Conservation (phyloP, 2,329 filamentous ascomycete genomes). For the Talaromyces albobiverticillius region DNA sequence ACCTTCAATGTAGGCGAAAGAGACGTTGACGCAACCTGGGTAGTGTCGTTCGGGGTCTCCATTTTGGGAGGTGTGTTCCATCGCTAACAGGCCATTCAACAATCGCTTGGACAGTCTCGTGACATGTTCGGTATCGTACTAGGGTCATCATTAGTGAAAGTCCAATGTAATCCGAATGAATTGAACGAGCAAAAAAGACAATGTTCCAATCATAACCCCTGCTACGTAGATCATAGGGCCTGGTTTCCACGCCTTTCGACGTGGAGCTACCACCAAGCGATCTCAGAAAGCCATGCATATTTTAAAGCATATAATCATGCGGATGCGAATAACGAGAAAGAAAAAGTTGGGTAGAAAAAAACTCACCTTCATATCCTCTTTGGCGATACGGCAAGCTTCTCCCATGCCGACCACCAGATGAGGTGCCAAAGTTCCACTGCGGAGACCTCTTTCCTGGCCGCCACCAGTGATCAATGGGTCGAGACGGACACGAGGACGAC, state of each 20-base stretch:
- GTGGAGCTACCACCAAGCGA: slow-evolving; percentile 53
- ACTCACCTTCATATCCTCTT: slow-evolving; percentile 84
- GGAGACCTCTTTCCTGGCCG: slow-evolving; percentile 90
- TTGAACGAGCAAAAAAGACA: slow-evolving; percentile 24
- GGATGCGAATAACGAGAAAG: slow-evolving; percentile 16
- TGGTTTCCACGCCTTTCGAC: slow-evolving; percentile 30
- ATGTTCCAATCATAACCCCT: slow-evolving; percentile 58
- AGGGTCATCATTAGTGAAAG: slow-evolving; percentile 12
- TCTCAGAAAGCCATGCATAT: slow-evolving; percentile 92
- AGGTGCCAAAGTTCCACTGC: slow-evolving; percentile 90
- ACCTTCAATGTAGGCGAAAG: slow-evolving; percentile 96
- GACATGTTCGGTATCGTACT: slow-evolving; percentile 93
- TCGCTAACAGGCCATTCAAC: slow-evolving; percentile 72
- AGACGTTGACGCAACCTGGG: slow-evolving; percentile 95
- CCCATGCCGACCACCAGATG: slow-evolving; percentile 88
- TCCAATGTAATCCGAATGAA: background rate
- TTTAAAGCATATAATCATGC: slow-evolving; percentile 76
- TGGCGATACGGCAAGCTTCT: slow-evolving; percentile 88
- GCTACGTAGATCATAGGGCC: slow-evolving; percentile 62
- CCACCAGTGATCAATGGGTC: slow-evolving; percentile 96
- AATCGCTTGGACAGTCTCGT: slow-evolving; percentile 78
- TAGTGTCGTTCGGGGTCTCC: slow-evolving; percentile 82
- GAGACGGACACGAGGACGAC: slow-evolving; percentile 86
- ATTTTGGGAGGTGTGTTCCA: slow-evolving; percentile 92
- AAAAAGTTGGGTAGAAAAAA: slow-evolving; percentile 17